Evolutionary conservation across 2,329 filamentous ascomycete genomes (phyloP).

Genomic region (Metarhizium sp.): DNA sequence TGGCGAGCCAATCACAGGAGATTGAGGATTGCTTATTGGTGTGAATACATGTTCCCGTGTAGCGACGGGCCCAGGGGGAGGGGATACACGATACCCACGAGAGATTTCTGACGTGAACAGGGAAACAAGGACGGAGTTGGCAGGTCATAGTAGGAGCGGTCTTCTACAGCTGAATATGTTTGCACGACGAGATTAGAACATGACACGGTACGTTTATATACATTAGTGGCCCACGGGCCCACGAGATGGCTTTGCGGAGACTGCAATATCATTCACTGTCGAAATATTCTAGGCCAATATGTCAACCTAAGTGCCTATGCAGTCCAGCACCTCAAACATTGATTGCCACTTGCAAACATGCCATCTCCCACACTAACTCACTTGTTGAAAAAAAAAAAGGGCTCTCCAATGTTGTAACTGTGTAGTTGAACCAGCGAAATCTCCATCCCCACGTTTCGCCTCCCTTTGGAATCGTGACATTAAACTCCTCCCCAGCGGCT

Average conservation of each 20-base stretch:
- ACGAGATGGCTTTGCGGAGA: neutral
- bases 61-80: too few relatives aligned
- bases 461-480: neutral
- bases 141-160: neutral
- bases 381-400: neutral
- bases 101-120: neutral
- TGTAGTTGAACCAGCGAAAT: neutral
- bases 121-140: neutral
- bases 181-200: neutral
- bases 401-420: neutral
- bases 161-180: neutral
- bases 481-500: neutral
- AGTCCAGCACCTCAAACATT: neutral
- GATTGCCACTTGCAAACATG: neutral
- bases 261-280: neutral
- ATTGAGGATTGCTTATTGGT: neutral
- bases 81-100: neutral
- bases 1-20: conserved; percentile 21
- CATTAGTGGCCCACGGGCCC: too few relatives aligned
- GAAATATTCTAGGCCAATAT: neutral
- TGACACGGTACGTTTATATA: too few relatives aligned
- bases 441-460: neutral
- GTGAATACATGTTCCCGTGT: too few relatives aligned
- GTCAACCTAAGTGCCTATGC: neutral
- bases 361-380: neutral